Conservation (phyloP, 371 early-diverging fungal species). For the Dinochytrium kinnereticum region DNA sequence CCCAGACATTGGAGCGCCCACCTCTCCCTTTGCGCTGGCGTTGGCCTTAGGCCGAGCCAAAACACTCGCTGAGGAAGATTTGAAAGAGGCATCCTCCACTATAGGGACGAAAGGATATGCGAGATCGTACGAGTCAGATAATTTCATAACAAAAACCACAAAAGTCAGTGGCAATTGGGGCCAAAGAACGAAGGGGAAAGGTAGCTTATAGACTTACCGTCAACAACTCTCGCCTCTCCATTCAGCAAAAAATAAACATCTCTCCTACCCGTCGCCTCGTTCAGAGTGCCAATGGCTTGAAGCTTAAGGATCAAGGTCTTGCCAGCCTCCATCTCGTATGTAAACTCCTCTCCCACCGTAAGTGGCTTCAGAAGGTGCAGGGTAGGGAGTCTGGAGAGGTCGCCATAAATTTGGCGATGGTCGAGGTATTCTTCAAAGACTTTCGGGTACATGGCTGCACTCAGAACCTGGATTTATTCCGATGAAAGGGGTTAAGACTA, state of each 20-base stretch:
- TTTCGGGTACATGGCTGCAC: conserved; percentile 90
- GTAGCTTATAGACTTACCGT: conserved; percentile 23
- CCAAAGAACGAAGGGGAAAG: conserved; percentile 11
- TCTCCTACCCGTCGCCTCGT: conserved; percentile 73
- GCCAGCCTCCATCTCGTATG: conserved; percentile 84
- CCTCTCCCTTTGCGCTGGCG: conserved; percentile 74
- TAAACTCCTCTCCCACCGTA: conserved; percentile 83
- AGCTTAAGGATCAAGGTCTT: conserved; percentile 89
- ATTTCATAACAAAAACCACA: background rate
- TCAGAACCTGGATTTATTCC: conserved; percentile 41
- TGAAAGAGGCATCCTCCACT: conserved; percentile 31
- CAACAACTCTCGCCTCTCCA: conserved; percentile 89
- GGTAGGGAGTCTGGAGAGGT: conserved; percentile 86
- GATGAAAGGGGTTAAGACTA: background rate
- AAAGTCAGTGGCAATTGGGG: background rate
- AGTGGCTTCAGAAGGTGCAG: conserved; percentile 88
- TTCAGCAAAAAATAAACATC: conserved; percentile 96
- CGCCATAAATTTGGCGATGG: conserved; percentile 73
- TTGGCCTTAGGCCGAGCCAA: conserved; percentile 77
- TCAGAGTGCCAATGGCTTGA: conserved; percentile 85
- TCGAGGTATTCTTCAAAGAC: conserved; percentile 85
- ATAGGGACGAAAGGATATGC: background rate
- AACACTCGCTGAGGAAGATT: conserved; percentile 38
- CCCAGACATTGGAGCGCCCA: conserved; percentile 97
- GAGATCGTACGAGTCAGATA: background rate